Base-by-base conservation (phyloP, 2,329 filamentous ascomycete genomes). In the Pseudophaeomoniella oleicola region DNA sequence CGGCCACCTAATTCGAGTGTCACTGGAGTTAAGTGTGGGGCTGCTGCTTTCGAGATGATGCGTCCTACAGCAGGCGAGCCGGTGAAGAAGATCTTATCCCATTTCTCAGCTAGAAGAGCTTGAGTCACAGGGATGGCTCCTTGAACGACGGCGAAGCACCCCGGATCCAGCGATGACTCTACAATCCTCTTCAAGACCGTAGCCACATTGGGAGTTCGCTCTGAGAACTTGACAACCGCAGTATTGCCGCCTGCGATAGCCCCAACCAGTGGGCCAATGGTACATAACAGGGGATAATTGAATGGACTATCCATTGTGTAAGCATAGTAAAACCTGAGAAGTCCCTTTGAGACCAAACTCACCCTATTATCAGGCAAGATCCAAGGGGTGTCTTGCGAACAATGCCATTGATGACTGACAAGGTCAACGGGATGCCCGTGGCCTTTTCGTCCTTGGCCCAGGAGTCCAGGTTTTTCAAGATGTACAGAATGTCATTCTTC, bases 81-180 rank as follows among this genome's bases (percentile, higher is more conserved):
- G 1, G 90, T 98, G 64, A 94, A 98, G 66, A 90, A 87, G 51
- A 98, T 92, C 71, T 94, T 96, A 63, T 92, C 87, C 80, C 87
- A 98, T 58, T 88, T 88, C 63, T 86, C 75, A 39, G 88, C 75
- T 19, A 98, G 71, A 32, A 96, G 63, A 10, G 76, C 77, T 32
- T 81, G 84, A 3, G 81, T 86, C 66, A 94, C 85, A 3, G 78
- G 69, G 14, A 94, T 62, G 17, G 66, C 77, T 41, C 90, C 90
- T 55, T 94, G 90, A 46, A 94, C 67, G 40, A 85, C 72, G 22
- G 67, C 63, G 59, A 85, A 94, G 47, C 77, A 78, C 12, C 75
- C 72, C 2, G 75, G 72, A 54, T 96, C 90, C 37, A 98, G 75
- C 29, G 72, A 71, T 30, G 74, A 69, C 51, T 81, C 72, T 34